Evolutionary conservation across 192 early-diverging fungal genomes (phyloP).

Genomic region (Rhizophagus prolifer): DNA sequence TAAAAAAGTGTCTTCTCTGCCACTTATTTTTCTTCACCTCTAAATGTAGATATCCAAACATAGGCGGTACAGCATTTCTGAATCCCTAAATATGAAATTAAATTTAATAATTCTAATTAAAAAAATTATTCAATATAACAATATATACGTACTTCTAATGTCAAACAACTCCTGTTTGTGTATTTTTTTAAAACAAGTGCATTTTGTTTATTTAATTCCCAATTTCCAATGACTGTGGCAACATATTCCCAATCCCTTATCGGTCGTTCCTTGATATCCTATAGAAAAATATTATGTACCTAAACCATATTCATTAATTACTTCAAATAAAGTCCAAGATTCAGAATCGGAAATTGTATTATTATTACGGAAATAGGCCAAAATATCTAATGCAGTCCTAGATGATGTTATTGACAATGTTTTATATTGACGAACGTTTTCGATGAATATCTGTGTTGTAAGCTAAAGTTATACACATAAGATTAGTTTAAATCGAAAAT

Average conservation of each 20-base stretch:
- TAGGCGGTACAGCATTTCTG: conserved; percentile 21
- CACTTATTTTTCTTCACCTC: conserved; percentile 84
- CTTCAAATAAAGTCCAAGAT: conserved; percentile 90
- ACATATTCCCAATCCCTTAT: conserved; percentile 89
- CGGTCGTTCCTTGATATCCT: conserved; percentile 65
- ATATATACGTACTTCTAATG: conserved; percentile 53
- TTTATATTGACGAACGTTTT: conserved; percentile 73
- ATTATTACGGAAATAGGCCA: conserved; percentile 50
- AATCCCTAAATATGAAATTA: conserved; percentile 39
- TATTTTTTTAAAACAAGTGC: conserved; percentile 78
- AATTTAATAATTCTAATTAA: conserved; percentile 32
- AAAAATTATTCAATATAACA: conserved; percentile 33
- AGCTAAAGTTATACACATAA: conserved; percentile 34
- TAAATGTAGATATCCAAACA: conserved; percentile 64
- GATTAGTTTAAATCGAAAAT: neutral
- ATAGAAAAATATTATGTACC: conserved; percentile 37
- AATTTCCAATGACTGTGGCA: conserved; percentile 75
- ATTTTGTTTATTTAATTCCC: conserved; percentile 79
- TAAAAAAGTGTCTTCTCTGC: conserved; percentile 72
- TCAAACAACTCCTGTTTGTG: conserved; percentile 57
- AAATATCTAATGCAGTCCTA: conserved; percentile 69
- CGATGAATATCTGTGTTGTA: conserved; percentile 86
- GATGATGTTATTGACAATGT: conserved; percentile 74
- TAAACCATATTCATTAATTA: conserved; percentile 79
- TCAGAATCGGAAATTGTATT: conserved; percentile 52